Conservation (phyloP, 1,139 yeast genomes). For the Candida anutae region DNA sequence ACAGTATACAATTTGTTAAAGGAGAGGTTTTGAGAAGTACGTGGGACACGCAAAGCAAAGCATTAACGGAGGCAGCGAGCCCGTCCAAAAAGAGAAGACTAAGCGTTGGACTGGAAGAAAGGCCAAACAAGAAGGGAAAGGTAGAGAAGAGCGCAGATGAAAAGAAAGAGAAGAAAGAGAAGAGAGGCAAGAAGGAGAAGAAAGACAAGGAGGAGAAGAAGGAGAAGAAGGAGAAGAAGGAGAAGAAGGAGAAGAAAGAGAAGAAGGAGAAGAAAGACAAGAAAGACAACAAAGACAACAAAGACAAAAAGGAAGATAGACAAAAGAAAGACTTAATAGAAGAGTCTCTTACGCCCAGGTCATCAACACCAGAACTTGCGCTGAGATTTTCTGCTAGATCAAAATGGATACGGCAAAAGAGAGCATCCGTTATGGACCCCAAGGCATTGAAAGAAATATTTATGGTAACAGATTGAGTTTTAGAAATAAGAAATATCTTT, state of each 20-base stretch:
- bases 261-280: conserved; percentile 14
- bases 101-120: conserved; percentile 11
- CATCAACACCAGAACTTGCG: too few relatives aligned
- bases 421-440: conserved; percentile 85
- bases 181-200: conserved; percentile 10
- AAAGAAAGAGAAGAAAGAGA: conserved; percentile 18
- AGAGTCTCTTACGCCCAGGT: conserved; percentile 4
- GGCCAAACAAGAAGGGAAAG: conserved; percentile 12
- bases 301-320: conserved; percentile 7
- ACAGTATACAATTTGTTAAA: conserved; percentile 81
- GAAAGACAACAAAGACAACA: conserved; percentile 10
- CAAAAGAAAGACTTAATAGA: conserved; percentile 8
- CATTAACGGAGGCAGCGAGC: conserved; percentile 11
- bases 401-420: conserved; percentile 78
- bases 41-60: conserved; percentile 55
- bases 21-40: conserved; percentile 83
- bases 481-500: not conserved
- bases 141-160: conserved; percentile 15
- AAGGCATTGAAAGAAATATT: conserved; percentile 87
- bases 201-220: conserved; percentile 17
- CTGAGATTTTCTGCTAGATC: conserved; percentile 76
- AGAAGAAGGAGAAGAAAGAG: conserved; percentile 13
- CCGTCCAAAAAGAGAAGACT: conserved; percentile 4
- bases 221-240: conserved; percentile 21
- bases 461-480: conserved; percentile 56